Base-by-base conservation (phyloP, 163 green algal genomes). In the Volvox carteri region DNA sequence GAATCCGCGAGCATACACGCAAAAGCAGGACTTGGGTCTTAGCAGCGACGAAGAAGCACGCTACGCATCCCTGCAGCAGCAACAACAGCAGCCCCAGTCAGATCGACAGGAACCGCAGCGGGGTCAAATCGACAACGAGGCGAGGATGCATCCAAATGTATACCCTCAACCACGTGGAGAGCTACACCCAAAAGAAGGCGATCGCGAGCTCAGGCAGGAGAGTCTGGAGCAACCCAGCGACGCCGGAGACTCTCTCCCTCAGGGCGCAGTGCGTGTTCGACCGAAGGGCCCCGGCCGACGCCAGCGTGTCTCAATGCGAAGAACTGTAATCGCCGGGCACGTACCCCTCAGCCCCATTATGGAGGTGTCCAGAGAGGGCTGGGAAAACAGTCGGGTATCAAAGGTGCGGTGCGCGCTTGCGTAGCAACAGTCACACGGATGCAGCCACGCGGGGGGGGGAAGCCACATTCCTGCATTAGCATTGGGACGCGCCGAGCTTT, bases 341-440 rank as follows among this genome's bases (percentile, higher is more conserved):
- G 19, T 44, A 11, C 77, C 54, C 6, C 77, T 85, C 16, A 85
- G 77, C 54, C 77, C 77, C 33, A 85, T 85, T 37, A 52, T 28
- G 25, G 77, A 85, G 77, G 52, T 44, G 12, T 85, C 77, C 2
- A 21, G 77, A 12, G 77, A 85, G 77, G 77, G 77, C 54, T 48
- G 23, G 21, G 77, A 85, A 2, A 46, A 25, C 75, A 70, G 11
- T 39, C 39, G 37, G 18, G 70, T 21, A 4, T 78, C 70, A 2
- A 78, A 78, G 70, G 70, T 78, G 70, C 39, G 70, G 16, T 30
- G 28, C 60, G 4, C 8, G 28, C 6, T 28, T 23, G 54, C 28
- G 5, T 28, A 25, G 8, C 54, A 8, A 8, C 54, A 65, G 7
- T 2, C 28, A 30, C 2, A 65, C 16, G 50, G 50, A 58, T 58